These are phyloP conservation scores for Stygiomarasmius scandens DNA, from an alignment of 1,284 basidiomycete genomes.

Conservation along the genomic window DNA sequence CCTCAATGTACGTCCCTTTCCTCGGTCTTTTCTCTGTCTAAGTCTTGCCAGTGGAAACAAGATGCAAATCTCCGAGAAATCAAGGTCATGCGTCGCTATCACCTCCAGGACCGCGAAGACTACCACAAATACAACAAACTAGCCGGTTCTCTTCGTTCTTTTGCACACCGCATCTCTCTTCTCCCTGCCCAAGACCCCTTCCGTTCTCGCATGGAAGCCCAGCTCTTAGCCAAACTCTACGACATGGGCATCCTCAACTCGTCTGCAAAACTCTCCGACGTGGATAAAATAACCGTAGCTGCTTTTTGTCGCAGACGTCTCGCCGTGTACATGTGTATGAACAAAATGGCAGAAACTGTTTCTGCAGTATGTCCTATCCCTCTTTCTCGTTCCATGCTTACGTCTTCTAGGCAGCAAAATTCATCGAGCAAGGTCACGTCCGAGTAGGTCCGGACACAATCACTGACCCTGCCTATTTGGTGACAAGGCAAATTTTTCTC, in stretches of 20 bases:
- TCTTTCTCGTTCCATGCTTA: conserved; percentile 5
- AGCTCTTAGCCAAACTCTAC: conserved; percentile 93
- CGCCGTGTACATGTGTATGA: conserved; percentile 90
- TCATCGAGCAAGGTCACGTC: conserved; percentile 98
- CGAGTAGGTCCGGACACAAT: conserved; percentile 96
- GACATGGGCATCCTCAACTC: conserved; percentile 93
- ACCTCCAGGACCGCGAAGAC: conserved; percentile 93
- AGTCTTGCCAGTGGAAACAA: conserved; percentile 85
- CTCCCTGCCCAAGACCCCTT: conserved; percentile 92
- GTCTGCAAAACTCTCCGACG: conserved; percentile 83
- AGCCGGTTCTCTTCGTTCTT: conserved; percentile 84
- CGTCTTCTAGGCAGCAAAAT: conserved; percentile 80
- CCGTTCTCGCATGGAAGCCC: conserved; percentile 82
- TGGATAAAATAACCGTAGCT: conserved; percentile 94
- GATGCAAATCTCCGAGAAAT: conserved; percentile 92
- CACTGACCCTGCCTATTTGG: conserved; percentile 95
- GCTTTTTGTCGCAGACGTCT: conserved; percentile 92
- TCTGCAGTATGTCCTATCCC: conserved; percentile 89
- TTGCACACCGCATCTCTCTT: conserved; percentile 86
- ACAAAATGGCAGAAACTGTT: conserved; percentile 96
- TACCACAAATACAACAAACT: conserved; percentile 99
- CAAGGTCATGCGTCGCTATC: conserved; percentile 95
- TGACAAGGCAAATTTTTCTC: conserved; percentile 69
- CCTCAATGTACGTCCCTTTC: conserved; percentile 65
- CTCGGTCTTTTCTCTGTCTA: conserved; percentile 5